Conservation (phyloP, 306 rosid genomes). For the Vigna mungo region DNA sequence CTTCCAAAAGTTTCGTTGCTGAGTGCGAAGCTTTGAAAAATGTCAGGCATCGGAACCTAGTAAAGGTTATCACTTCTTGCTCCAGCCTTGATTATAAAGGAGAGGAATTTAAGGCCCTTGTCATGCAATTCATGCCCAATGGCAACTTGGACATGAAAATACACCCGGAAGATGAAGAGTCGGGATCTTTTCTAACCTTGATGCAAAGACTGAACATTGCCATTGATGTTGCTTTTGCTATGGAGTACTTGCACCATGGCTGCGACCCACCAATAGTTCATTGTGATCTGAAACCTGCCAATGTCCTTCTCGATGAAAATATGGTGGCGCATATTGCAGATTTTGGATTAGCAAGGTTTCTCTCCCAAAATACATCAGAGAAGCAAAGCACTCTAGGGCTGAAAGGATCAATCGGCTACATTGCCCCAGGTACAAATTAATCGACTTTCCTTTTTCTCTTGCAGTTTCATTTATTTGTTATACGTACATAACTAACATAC, state of each 20-base stretch:
- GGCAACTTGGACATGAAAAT: conserved; percentile 51
- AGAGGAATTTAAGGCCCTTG: conserved; percentile 52
- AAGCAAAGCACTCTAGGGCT: conserved; percentile 45
- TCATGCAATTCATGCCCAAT: conserved; percentile 55
- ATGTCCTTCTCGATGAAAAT: conserved; percentile 52
- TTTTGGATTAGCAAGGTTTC: conserved; percentile 58
- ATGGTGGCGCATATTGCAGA: conserved; percentile 59
- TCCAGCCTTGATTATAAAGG: conserved; percentile 52
- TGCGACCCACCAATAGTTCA: conserved; percentile 60
- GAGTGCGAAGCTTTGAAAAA: conserved; percentile 55
- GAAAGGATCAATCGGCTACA: conserved; percentile 57
- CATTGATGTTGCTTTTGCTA: conserved; percentile 56
- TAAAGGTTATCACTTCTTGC: conserved; percentile 53
- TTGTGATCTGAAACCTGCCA: conserved; percentile 58
- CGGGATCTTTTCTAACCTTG: conserved; percentile 39
- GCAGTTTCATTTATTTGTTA: not conserved
- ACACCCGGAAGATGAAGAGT: conserved; percentile 37
- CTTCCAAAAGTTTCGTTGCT: conserved; percentile 50
- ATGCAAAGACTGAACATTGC: conserved; percentile 50
- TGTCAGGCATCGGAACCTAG: conserved; percentile 52
- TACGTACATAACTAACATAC: not conserved
- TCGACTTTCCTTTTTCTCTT: not conserved
- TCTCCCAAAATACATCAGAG: conserved; percentile 39
- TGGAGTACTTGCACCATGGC: conserved; percentile 57
- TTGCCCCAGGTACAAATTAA: conserved; percentile 52